phyloP scores from a whole-genome alignment of 805 yeast species.

The Cyberlindnera japonica region DNA sequence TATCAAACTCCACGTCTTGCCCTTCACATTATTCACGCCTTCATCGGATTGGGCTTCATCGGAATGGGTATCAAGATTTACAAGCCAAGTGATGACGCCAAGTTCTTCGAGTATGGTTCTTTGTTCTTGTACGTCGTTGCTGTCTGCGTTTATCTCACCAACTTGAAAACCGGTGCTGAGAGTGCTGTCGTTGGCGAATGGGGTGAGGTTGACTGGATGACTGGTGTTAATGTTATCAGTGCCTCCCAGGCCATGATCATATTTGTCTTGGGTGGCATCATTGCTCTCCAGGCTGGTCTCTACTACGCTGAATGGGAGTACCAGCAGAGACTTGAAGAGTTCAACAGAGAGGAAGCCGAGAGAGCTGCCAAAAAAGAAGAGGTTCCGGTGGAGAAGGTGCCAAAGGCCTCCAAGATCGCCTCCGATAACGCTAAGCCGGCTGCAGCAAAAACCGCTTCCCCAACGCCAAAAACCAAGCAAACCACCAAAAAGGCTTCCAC shows the following conservation, averaged over 20 bases:
- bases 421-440: conserved; percentile 1
- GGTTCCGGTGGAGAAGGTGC: conserved; percentile 6
- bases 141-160: conserved; percentile 78
- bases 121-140: conserved; percentile 70
- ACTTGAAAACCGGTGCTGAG: conserved; percentile 74
- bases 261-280: conserved; percentile 69
- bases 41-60: conserved; percentile 59
- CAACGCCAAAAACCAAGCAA: conserved; percentile 9
- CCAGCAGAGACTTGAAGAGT: conserved; percentile 33
- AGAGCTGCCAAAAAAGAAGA: conserved; percentile 12
- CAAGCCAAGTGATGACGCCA: conserved; percentile 82
- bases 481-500: conserved; percentile 10
- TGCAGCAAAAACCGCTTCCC: conserved; percentile 2
- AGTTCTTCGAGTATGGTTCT: conserved; percentile 87
- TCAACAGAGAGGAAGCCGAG: conserved; percentile 31
- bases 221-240: conserved; percentile 88
- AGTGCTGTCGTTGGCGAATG: conserved; percentile 70
- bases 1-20: conserved; percentile 58
- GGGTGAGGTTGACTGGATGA: conserved; percentile 88
- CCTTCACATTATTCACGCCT: conserved; percentile 58
- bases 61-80: conserved; percentile 77
- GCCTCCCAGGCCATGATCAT: conserved; percentile 81
- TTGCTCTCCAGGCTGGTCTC: conserved; percentile 81
- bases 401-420: neutral
- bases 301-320: conserved; percentile 76